These are phyloP conservation scores for Beauveria medogensis DNA, from an alignment of 2,329 filamentous ascomycete species.

Conservation along the genomic window DNA sequence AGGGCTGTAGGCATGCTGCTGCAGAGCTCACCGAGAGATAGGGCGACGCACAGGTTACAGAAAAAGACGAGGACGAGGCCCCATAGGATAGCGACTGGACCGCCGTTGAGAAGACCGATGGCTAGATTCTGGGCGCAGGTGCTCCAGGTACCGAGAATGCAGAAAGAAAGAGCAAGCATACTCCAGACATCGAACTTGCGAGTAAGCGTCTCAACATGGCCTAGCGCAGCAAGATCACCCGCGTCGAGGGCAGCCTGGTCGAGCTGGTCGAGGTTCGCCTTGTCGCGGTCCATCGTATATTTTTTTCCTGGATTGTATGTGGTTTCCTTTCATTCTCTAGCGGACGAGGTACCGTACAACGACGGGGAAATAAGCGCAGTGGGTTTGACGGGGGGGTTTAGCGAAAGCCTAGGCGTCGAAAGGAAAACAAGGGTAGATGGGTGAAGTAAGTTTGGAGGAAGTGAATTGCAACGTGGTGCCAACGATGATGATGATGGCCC, in stretches of 20 bases:
- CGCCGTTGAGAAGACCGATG: slow-evolving; percentile 46
- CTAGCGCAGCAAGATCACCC: slow-evolving; percentile 31
- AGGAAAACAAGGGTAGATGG: not conserved
- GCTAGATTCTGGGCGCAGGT: slow-evolving; percentile 43
- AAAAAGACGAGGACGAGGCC: slow-evolving; percentile 43
- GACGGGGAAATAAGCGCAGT: not conserved
- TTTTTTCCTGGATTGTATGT: slow-evolving; percentile 1
- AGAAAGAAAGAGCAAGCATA: slow-evolving; percentile 50
- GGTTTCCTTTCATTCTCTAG: slow-evolving; percentile 11
- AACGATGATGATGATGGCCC: not conserved
- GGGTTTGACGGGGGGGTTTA: not conserved
- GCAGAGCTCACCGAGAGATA: slow-evolving; percentile 47
- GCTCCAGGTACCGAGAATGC: slow-evolving; percentile 49
- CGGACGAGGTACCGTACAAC: not conserved
- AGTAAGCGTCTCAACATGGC: slow-evolving; percentile 30
- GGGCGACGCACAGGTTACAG: slow-evolving; percentile 45
- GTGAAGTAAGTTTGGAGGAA: not conserved
- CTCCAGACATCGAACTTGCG: slow-evolving; percentile 46
- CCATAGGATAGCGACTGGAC: slow-evolving; percentile 47
- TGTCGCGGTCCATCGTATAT: slow-evolving; percentile 19
- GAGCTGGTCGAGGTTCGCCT: slow-evolving; percentile 11
- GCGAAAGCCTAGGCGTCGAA: not conserved
- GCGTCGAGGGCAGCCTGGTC: slow-evolving; percentile 27
- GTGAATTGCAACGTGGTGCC: not conserved
- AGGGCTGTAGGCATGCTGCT: slow-evolving; percentile 53